Evolutionary conservation across 2,329 filamentous ascomycete genomes (phyloP).

Genomic region (Lecanosticta acicola): DNA sequence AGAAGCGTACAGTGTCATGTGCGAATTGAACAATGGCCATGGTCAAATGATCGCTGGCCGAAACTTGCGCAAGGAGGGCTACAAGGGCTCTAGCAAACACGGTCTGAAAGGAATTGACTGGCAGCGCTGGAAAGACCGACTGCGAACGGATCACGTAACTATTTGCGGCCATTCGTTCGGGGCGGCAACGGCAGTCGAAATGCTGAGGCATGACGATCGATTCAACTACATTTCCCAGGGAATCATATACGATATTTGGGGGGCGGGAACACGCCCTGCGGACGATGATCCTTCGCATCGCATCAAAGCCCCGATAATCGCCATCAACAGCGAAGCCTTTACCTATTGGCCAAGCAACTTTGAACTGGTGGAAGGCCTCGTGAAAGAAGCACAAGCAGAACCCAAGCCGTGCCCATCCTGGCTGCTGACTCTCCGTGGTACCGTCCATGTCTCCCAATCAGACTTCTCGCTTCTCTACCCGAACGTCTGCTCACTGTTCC

Average conservation of each 20-base stretch:
- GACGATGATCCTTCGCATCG: slow-evolving; percentile 39
- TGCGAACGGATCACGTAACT: slow-evolving; percentile 54
- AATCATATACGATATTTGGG: slow-evolving; percentile 64
- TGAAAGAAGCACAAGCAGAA: slow-evolving; percentile 50
- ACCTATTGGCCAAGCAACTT: slow-evolving; percentile 66
- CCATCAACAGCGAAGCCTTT: slow-evolving; percentile 63
- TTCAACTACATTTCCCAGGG: slow-evolving; percentile 58
- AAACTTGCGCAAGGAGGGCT: slow-evolving; percentile 55
- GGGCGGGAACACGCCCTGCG: slow-evolving; percentile 41
- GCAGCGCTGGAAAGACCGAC: slow-evolving; percentile 51
- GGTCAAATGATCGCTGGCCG: slow-evolving; percentile 47
- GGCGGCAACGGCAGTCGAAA: slow-evolving; percentile 58
- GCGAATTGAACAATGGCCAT: slow-evolving; percentile 50
- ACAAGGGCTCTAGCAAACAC: slow-evolving; percentile 53
- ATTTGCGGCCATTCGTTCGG: slow-evolving; percentile 63
- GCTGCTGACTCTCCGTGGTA: slow-evolving; percentile 49
- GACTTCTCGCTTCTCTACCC: slow-evolving; percentile 63
- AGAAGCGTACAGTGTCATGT: slow-evolving; percentile 55
- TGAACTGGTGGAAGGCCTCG: slow-evolving; percentile 51
- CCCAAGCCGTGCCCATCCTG: slow-evolving; percentile 37
- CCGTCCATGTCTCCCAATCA: slow-evolving; percentile 60
- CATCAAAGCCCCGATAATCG: slow-evolving; percentile 53
- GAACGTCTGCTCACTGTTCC: slow-evolving; percentile 51
- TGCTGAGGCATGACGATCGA: slow-evolving; percentile 50
- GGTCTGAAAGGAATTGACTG: slow-evolving; percentile 55